These are phyloP conservation scores for Plasmodiophora brassicae DNA, from an alignment of 208 protist species.

Conservation along the genomic window DNA sequence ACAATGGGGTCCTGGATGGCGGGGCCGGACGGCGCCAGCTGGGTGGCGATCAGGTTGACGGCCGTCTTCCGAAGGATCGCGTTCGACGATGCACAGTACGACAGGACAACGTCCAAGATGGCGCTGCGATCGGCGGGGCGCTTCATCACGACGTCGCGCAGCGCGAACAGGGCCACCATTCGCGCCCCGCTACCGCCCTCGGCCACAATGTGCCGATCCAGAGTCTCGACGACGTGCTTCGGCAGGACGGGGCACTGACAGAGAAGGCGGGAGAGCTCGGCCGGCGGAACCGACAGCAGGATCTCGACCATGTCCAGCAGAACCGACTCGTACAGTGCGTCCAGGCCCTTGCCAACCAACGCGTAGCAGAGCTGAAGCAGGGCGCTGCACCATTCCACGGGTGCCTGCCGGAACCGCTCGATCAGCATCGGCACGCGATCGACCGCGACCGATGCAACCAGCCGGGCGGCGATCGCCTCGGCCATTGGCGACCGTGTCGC, in stretches of 20 bases:
- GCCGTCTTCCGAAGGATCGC: background rate
- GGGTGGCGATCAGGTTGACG: background rate
- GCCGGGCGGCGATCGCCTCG: background rate
- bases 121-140: background rate
- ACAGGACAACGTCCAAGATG: background rate
- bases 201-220: background rate
- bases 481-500: background rate
- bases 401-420: background rate
- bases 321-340: background rate
- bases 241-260: background rate
- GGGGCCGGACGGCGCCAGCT: background rate
- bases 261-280: background rate
- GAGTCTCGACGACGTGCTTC: background rate
- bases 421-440: background rate
- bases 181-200: background rate
- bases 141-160: constrained; percentile 19
- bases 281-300: background rate
- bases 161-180: background rate
- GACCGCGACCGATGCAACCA: background rate
- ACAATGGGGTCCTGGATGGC: background rate
- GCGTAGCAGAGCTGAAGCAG: background rate
- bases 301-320: background rate
- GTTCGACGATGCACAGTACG: background rate
- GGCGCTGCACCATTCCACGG: background rate
- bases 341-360: background rate